Percentiles rank a stretch among this genome's conserved stretches.
These are phyloP conservation scores for Cryptococcus neoformans DNA, from an alignment of 1,284 basidiomycete genomes.

Conservation along the genomic window DNA sequence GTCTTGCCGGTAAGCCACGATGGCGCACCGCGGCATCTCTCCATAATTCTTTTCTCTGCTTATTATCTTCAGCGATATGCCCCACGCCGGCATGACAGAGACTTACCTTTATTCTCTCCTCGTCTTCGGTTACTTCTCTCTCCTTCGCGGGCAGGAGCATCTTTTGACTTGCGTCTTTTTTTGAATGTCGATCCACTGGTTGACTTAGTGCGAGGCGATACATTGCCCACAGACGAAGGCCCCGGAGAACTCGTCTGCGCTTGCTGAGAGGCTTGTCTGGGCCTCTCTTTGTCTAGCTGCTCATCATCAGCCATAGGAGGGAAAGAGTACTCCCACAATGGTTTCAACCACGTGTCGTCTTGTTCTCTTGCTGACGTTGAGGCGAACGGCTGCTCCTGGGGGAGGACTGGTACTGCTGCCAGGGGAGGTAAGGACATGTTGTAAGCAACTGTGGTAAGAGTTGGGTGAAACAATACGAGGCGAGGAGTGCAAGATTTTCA, in stretches of 20 bases:
- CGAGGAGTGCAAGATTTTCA: too few relatives aligned
- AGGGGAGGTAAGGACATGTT: not conserved
- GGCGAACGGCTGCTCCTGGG: not conserved
- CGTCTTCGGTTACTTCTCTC: constrained; percentile 5
- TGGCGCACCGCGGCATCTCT: constrained; percentile 1
- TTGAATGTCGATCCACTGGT: not conserved
- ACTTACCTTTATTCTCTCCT: constrained; percentile 9
- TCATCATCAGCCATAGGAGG: not conserved
- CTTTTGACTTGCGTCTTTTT: not conserved
- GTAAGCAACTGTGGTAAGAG: too few relatives aligned
- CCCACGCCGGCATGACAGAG: not conserved
- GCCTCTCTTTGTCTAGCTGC: not conserved
- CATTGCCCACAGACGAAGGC: too few relatives aligned
- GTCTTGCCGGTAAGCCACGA: not conserved
- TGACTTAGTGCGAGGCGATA: not conserved
- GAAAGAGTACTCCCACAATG: not conserved
- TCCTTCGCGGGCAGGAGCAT: not conserved
- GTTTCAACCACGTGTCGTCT: not conserved
- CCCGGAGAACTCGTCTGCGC: not conserved
- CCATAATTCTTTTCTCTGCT: constrained; percentile 3
- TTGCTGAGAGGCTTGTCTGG: not conserved
- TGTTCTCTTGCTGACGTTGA: not conserved
- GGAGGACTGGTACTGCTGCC: not conserved
- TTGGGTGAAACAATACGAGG: too few relatives aligned
- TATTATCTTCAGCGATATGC: not conserved